Base-by-base conservation (phyloP, 148 eudicot genomes). In the Mesembryanthemum crystallinum region DNA sequence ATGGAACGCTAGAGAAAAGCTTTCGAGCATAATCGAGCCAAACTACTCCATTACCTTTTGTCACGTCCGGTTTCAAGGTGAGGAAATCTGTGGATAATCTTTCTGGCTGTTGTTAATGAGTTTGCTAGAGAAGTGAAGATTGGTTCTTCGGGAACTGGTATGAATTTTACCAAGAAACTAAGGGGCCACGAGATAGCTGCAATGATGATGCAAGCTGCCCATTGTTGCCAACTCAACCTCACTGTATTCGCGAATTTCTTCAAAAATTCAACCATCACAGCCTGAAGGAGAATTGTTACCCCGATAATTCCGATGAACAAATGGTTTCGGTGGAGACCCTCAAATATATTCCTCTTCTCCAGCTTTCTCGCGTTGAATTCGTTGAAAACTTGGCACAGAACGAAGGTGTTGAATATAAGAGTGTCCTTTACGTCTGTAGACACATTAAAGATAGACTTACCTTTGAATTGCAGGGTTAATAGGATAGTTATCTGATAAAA, bases 321-420 rank as follows among this genome's bases (percentile, higher is more conserved):
- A 9, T 78, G 79, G 77, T 87, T 92, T 69, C 32, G 67, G 20
- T 70, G 86, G 24, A 92, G 62, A 25, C 92, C 98, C 59, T 82
- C 72, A 63, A 92, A 92, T 52, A 92, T 85, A 71, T 90, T 92
- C 80, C 81, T 77, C 81, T 85, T 85, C 83, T 89, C 89, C 81
- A 92, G 58, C 71, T 77, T 85, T 84, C 97, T 83, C n/a, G 97
- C 55, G 54, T 92, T 92, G 79, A 92, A 90, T 72, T 89, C 95
- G 29, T 90, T 90, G 79, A 92, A 92, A 70, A 92, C 90, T 86
- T 90, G 97, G 72, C 97, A 92, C 5, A 92, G 77, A 25, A 92
- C 95, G 59, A 90, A 92, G 11, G 91, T 85, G 67, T 92, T 92
- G 87, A 92, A 92, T 68, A 92, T 89, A 1, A 92, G 78, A 9